phyloP scores from a whole-genome alignment of 352 stramenopile species.

The Phytopythium montanum region DNA sequence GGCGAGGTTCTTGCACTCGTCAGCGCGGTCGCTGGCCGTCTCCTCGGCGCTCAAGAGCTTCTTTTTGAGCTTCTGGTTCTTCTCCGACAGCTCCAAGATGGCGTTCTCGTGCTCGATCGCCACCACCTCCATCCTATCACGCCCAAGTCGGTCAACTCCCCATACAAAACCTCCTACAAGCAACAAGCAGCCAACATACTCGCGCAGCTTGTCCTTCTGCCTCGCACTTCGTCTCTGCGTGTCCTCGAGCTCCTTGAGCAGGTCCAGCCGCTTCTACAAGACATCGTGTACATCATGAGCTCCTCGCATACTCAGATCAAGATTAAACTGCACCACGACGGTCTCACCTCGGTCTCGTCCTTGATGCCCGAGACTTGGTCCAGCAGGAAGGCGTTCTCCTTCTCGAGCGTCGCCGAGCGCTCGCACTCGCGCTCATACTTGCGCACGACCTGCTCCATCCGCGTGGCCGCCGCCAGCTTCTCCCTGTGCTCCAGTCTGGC shows the following conservation, averaged over 20 bases:
- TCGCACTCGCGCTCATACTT: slow-evolving; percentile 81
- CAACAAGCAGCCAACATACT: slow-evolving; percentile 21
- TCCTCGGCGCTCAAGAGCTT: slow-evolving; percentile 49
- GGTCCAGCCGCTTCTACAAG: slow-evolving; percentile 50
- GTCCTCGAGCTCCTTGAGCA: slow-evolving; percentile 66
- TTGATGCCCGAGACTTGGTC: slow-evolving; percentile 73
- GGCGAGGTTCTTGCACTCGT: slow-evolving; percentile 67
- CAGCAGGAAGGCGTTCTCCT: slow-evolving; percentile 64
- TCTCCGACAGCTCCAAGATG: slow-evolving; percentile 73
- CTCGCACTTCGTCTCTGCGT: slow-evolving; percentile 62
- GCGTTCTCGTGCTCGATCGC: slow-evolving; percentile 70
- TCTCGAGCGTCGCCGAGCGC: slow-evolving; percentile 47
- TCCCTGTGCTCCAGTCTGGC: slow-evolving; percentile 62
- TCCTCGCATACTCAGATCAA: background rate
- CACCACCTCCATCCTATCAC: slow-evolving; percentile 55
- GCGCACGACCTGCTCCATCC: slow-evolving; percentile 78
- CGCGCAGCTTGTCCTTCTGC: slow-evolving; percentile 68
- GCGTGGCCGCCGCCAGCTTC: slow-evolving; percentile 52
- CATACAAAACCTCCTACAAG: background rate
- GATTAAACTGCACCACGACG: background rate
- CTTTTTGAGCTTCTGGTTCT: slow-evolving; percentile 70
- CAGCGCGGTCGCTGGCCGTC: slow-evolving; percentile 38
- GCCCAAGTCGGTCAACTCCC: background rate
- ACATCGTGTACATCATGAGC: background rate
- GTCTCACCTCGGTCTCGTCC: slow-evolving; percentile 52